Base-by-base conservation (phyloP, 768 basidiomycete species). In the Podaxis sp. region DNA sequence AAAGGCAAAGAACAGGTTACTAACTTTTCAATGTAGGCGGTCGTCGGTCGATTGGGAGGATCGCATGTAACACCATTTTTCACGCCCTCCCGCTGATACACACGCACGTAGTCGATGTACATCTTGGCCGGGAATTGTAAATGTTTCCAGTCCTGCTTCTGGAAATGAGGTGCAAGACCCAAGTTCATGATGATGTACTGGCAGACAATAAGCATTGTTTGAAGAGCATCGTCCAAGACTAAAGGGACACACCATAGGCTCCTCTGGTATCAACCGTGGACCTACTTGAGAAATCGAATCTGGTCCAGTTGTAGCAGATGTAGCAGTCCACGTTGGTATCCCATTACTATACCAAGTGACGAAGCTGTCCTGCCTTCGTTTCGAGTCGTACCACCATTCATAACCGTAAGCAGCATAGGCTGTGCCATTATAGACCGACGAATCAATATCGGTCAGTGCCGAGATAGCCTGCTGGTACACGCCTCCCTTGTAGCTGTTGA, bases 81-180 rank as follows among this genome's bases (percentile, higher is more conserved):
- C n/a, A 84, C 71, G 8, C 89, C 94, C 22, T 85, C 71, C 38
- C 89, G 85, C 76, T 97, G 95, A 67, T 94, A 93, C 56, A 96
- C 82, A 40, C 94, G 87, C 24, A 99, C 84, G 68, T 97, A 98
- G 74, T 98, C 96, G 66, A 99, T 76, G 64, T 84, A 85, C 91
- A 96, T 91, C 63, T 82, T 77, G 6, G 83, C 79, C 0, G 96
- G 96, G 80, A 95, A 96, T 52, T 73, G 69, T 58, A 98, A 77
- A 69, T 93, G 78, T 66, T 78, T 78, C 69, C 80, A 94, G 73
- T 95, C 88, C 61, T 86, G 85, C 54, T 73, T 67, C 70, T 95
- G 91, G 80, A 96, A 95, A 44, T 81, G 80, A 2, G 87, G 83
- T 30, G 93, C 83, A 77, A 95, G 84, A 63, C 93, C 93, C 58